These are phyloP conservation scores for Tylopilus cervinicoccineus DNA, from an alignment of 768 basidiomycete species.

Conservation along the genomic window DNA sequence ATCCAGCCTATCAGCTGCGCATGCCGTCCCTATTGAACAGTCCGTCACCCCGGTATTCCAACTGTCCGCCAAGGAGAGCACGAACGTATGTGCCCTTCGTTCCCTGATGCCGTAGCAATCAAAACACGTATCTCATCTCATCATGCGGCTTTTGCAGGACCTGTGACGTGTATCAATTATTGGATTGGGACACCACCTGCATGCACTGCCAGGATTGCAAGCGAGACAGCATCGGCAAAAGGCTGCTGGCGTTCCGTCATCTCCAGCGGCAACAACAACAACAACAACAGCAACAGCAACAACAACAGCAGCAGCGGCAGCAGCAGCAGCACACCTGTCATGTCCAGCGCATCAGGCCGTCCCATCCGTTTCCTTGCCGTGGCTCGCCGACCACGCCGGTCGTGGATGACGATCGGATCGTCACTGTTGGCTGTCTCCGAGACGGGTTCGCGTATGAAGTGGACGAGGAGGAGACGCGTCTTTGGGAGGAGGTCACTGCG, in stretches of 20 bases:
- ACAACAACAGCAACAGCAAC: too few relatives aligned
- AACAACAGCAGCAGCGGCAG: too few relatives aligned
- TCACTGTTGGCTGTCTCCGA: constrained; percentile 7
- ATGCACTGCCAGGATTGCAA: constrained; percentile 28
- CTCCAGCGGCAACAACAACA: too few relatives aligned
- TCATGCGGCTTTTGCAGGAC: constrained; percentile 7
- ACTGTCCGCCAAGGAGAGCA: constrained; percentile 11
- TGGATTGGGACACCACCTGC: constrained; percentile 17
- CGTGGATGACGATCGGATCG: constrained; percentile 4
- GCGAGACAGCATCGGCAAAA: constrained; percentile 27
- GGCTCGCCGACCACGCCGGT: neutral
- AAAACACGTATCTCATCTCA: constrained; percentile 6
- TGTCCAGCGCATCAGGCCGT: constrained; percentile 5
- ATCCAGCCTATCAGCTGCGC: constrained; percentile 16
- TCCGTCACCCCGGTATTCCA: constrained; percentile 22
- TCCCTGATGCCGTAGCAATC: neutral
- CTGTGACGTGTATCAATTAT: constrained; percentile 24
- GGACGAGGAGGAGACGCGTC: constrained; percentile 25
- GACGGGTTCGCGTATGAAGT: constrained; percentile 18
- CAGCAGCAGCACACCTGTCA: constrained; percentile 3
- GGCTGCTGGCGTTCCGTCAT: constrained; percentile 19
- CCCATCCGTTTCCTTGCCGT: neutral
- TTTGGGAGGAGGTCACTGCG: constrained; percentile 29
- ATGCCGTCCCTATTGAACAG: constrained; percentile 21
- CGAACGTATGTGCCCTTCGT: constrained; percentile 24